A percentile compares a stretch with the other conserved stretches of the same genome.
phyloP scores from a whole-genome alignment of 306 rosid species.

The Cicer cuneatum region DNA sequence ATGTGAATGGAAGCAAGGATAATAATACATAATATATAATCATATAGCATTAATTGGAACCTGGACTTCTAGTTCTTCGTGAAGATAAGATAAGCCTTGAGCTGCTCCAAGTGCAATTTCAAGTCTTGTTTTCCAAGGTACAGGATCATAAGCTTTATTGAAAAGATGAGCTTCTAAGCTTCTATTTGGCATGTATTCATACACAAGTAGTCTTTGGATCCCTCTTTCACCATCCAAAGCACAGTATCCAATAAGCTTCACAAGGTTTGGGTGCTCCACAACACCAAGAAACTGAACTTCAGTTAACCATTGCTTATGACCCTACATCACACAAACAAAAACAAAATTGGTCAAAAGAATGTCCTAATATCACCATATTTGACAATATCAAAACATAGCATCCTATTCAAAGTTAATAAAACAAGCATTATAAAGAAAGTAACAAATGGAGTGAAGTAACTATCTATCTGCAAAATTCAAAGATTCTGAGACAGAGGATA shows the following conservation, averaged over 20 bases:
- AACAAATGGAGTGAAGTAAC: neutral
- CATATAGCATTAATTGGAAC: conserved; percentile 47
- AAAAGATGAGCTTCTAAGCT: conserved; percentile 84
- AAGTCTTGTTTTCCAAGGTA: conserved; percentile 77
- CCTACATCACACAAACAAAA: conserved; percentile 48
- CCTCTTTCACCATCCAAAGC: conserved; percentile 83
- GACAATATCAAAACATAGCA: neutral
- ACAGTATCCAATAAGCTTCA: conserved; percentile 81
- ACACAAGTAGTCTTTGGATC: conserved; percentile 81
- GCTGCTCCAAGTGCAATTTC: conserved; percentile 75
- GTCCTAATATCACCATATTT: conserved; percentile 2
- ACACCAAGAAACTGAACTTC: conserved; percentile 88
- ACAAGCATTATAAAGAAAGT: neutral
- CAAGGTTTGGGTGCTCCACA: conserved; percentile 87
- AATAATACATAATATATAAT: neutral
- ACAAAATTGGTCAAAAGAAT: conserved; percentile 23
- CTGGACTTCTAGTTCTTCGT: conserved; percentile 86
- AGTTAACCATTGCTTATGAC: conserved; percentile 86
- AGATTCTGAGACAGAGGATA: neutral
- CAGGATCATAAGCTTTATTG: conserved; percentile 54
- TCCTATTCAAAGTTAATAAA: neutral
- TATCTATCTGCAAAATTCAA: neutral
- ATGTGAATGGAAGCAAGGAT: neutral
- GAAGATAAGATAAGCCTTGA: conserved; percentile 77
- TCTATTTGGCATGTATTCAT: conserved; percentile 75